Base-by-base conservation (phyloP, 2,329 filamentous ascomycete genomes). In the Monilinia fructicola region DNA sequence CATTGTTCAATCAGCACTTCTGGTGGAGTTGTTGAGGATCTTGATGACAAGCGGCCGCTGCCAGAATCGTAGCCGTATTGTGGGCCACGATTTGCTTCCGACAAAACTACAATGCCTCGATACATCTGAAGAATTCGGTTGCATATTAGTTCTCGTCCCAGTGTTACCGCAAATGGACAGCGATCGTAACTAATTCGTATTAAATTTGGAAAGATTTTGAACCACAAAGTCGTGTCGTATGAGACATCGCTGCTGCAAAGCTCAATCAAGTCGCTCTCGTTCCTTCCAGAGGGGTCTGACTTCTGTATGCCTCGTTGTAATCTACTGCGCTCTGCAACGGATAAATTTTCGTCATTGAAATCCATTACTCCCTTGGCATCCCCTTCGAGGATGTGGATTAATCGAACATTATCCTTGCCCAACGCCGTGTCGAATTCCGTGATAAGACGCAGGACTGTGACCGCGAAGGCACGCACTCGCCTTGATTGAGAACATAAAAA, bases 401-500 rank as follows among this genome's bases (percentile, higher is more conserved):
- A 87, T 68, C 95, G 85, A 62, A 81, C 76, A 9, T 87, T 89
- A 38, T 84, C 81, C 73, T 95, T 93, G 16, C 91, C 91, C 4
- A 99, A 84, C 2, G 92, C 94, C 18, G 85, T 89, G 74, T 99
- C 95, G 71, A 99, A 98, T 72, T 99, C 94, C 2, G 90, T 93
- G 69, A 98, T 94, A 31, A 98, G 85, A 5, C 92, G 90, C 35
- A 99, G 82, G 1, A 99, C 94, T 1, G 91, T 97, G 63, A 99
- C 92, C 2, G 95, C 93, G 77, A 95, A 96, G 67, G 91, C 85
- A 62, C 95, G 88, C 35, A 99, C 95, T 64, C 91, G 87, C 64
- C 92, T 86, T 7, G 95, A 97, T 73, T 98, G 95, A 0, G 95
- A 99, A 77, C 95, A 99, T 9, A 99, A 81, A 76, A 99, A 99